phyloP scores from a whole-genome alignment of 192 early-diverging fungal species.

The Backusella westeae region DNA sequence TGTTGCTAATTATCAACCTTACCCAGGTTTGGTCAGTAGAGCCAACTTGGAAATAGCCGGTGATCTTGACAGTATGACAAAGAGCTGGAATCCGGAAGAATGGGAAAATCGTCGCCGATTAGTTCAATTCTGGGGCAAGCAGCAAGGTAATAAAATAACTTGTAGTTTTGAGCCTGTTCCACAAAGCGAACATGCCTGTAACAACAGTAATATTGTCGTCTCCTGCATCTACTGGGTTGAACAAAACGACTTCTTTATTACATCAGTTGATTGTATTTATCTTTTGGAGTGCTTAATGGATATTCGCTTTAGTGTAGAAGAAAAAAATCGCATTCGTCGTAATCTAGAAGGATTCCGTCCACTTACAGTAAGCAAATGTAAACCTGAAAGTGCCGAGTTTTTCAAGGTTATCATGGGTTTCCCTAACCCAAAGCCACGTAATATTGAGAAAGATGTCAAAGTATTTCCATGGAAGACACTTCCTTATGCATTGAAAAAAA shows the following conservation, averaged over 20 bases:
- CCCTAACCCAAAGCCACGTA: slow-evolving; percentile 74
- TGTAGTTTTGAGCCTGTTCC: background rate
- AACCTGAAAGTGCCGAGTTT: slow-evolving; percentile 69
- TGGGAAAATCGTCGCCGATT: slow-evolving; percentile 58
- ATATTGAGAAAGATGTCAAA: slow-evolving; percentile 86
- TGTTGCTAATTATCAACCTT: background rate
- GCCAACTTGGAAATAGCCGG: slow-evolving; percentile 62
- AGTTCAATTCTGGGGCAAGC: slow-evolving; percentile 69
- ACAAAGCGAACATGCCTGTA: background rate
- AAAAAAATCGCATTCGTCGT: slow-evolving; percentile 83
- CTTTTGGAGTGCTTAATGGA: slow-evolving; percentile 68
- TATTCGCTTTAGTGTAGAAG: slow-evolving; percentile 69
- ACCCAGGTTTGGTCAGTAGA: slow-evolving; percentile 23
- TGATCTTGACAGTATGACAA: slow-evolving; percentile 62
- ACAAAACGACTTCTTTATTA: slow-evolving; percentile 68
- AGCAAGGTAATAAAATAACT: background rate
- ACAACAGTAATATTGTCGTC: slow-evolving; percentile 33
- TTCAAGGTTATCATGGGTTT: slow-evolving; percentile 81
- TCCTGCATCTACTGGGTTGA: slow-evolving; percentile 80
- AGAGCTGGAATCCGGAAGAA: slow-evolving; percentile 65
- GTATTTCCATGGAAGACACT: slow-evolving; percentile 76
- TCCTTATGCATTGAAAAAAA: slow-evolving; percentile 66
- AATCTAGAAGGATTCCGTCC: slow-evolving; percentile 79
- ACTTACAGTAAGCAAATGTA: slow-evolving; percentile 69
- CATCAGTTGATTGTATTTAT: slow-evolving; percentile 73